Base-by-base conservation (phyloP, 306 rosid genomes). In the Alnus glutinosa region DNA sequence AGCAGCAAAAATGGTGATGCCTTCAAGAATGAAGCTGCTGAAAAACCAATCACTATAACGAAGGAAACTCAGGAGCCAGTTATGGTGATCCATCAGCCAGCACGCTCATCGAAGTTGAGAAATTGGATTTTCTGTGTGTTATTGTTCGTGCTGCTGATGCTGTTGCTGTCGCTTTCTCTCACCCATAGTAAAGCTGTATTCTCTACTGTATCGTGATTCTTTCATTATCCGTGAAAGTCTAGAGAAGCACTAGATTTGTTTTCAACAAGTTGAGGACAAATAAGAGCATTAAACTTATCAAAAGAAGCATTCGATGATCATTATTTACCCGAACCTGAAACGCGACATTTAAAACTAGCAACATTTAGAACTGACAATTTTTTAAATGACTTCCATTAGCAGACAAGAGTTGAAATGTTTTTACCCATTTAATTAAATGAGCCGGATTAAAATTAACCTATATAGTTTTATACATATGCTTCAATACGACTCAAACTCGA, bases 71-170 rank as follows among this genome's bases (percentile, higher is more conserved):
- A 68, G 51, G 19, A 75, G 2, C 48, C 13, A 4, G 4, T 34
- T 77, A 64, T n/a, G 74, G 62, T 8, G 47, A 69, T 71, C 5
- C 19, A 74, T 44, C 57, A 71, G 49, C 79, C 82, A 75, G 48
- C 48, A 36, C 64, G 23, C 14, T 1, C 67, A 2, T 62, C 59
- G 0, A 63, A 50, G 75, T 8, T 72, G 8, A 32, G 50, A 58
- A 59, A 75, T 47, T 75, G 83, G 89, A 18, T 83, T 69, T 50
- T 85, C 62, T 68, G 78, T 1, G 1, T 81, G 57, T n/a, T 86
- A 72, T 55, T 81, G 73, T 5, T 85, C 10, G 81, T 76, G 30
- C 70, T 90, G 72, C 59, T 81, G 42, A 19, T 83, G 63, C 19
- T 85, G 66, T 55, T 78, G 1, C 30, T 79, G 66, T 55, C 76